phyloP scores from a whole-genome alignment of 2,329 filamentous ascomycete genomes.

The Hyphodiscus sp. region DNA sequence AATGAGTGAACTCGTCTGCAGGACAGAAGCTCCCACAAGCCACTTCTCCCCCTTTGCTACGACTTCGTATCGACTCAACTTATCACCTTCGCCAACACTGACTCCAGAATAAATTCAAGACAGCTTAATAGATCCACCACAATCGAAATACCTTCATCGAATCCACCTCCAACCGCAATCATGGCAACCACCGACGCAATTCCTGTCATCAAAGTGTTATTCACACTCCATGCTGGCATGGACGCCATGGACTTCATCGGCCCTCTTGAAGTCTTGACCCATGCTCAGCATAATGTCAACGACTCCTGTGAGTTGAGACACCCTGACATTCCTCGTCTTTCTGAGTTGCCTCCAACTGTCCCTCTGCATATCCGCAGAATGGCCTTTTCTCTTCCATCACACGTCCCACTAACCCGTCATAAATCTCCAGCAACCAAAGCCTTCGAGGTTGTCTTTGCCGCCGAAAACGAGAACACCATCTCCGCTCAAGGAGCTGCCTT shows the following conservation, averaged over 20 bases:
- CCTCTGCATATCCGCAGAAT: neutral
- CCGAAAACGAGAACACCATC: slow-evolving; percentile 45
- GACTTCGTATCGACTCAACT: neutral
- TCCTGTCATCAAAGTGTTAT: slow-evolving; percentile 50
- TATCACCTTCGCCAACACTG: neutral
- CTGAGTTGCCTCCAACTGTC: slow-evolving; percentile 2
- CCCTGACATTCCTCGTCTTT: no score
- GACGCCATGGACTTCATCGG: slow-evolving; percentile 51
- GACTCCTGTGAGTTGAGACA: slow-evolving; percentile 38
- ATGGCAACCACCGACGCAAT: slow-evolving; percentile 26
- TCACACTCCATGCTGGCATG: slow-evolving; percentile 47
- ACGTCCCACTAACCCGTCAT: neutral
- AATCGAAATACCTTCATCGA: neutral
- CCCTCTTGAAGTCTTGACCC: slow-evolving; percentile 50
- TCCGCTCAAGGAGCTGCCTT: slow-evolving; percentile 61
- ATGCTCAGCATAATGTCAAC: slow-evolving; percentile 46
- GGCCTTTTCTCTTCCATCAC: neutral
- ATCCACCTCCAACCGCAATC: slow-evolving; percentile 20
- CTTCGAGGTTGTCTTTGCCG: slow-evolving; percentile 23
- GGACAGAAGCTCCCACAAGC: neutral
- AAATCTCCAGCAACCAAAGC: slow-evolving; percentile 22
- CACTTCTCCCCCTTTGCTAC: neutral
- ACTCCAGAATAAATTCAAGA: neutral
- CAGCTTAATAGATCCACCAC: neutral
- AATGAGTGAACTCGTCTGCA: neutral